phyloP scores from a whole-genome alignment of 31 red algal genomes.

The Asparagopsis taxiformis region DNA sequence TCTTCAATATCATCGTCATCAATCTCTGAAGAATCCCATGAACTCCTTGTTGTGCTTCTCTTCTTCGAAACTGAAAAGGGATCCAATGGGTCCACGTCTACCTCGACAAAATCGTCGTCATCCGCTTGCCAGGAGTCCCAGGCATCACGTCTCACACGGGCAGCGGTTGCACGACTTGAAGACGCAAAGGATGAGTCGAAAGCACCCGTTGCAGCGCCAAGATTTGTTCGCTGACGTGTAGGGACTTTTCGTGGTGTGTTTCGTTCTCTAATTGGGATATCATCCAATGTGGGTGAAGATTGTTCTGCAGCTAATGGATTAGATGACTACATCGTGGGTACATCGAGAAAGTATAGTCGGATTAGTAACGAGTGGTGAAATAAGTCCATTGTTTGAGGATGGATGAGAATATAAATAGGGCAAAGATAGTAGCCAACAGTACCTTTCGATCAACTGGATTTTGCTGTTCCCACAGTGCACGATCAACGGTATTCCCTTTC shows the following conservation, averaged over 20 bases:
- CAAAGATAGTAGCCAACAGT: conserved; percentile 49
- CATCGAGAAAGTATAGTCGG: too few relatives aligned
- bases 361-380: conserved; percentile 57
- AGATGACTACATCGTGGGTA: too few relatives aligned
- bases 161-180: not conserved
- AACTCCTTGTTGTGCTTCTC: not conserved
- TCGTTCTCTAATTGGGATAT: not conserved
- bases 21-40: conserved; percentile 7
- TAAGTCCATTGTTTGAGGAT: conserved; percentile 33
- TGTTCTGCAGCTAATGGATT: too few relatives aligned
- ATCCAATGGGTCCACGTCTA: conserved; percentile 61
- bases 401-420: conserved; percentile 40
- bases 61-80: conserved; percentile 44
- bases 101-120: conserved; percentile 46
- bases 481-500: conserved; percentile 43
- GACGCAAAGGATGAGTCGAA: not conserved
- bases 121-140: conserved; percentile 16
- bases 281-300: too few relatives aligned
- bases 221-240: not conserved
- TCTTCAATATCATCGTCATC: conserved; percentile 22
- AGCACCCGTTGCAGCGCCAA: not conserved
- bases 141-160: not conserved
- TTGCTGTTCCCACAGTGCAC: conserved; percentile 29
- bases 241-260: not conserved
- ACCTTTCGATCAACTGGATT: conserved; percentile 39